Evolutionary conservation across 176 grass and related monocot genomes (phyloP), one percentile per base, ranked within the genome.

Genomic region (Eragrostis nindensis): DNA sequence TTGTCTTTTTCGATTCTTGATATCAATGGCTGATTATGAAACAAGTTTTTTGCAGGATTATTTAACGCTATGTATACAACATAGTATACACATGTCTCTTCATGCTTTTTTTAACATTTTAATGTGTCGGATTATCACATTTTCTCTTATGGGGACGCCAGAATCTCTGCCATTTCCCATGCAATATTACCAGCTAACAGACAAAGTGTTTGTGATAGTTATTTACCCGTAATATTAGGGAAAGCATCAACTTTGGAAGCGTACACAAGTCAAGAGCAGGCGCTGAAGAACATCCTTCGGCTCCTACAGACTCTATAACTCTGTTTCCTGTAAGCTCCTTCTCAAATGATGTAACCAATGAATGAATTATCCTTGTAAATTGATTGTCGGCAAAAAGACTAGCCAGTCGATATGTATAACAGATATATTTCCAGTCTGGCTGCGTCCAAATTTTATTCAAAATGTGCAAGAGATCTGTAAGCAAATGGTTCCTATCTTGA

Each of bases 381-480:
- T 42, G 39, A n/a, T 43, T 4, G 1, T 68, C 11, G 3, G 8
- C 8, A 42, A 43, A 68, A 68, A 22, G 65, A 68, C 19, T 18
- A 68, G 38, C 21, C 15, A 68, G 5, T n/a, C 18, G 21, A 68
- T 43, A 43, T 68, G 1, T 69, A 46, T 69, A 25, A 7, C 1
- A 11, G 0, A 25, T 25, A 69, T 69, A 45, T 24, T 32, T 27
- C 70, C 70, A 72, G 26, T 72, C 70, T 32, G 70, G 29, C 47
- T 32, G 70, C 3, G 26, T 72, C 70, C 70, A 72, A 52, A 72
- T 72, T 50, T 19, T 72, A 46, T 72, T 72, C 47, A 72, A 36
- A 52, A 1, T 45, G 7, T 52, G 5, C 70, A 52, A 32, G 32
- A 72, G 7, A 72, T 32, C 46, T 32, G 47, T 4, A 72, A 72